Evolutionary conservation across 768 basidiomycete genomes (phyloP).

Genomic region (Stropharia rugosoannulata): DNA sequence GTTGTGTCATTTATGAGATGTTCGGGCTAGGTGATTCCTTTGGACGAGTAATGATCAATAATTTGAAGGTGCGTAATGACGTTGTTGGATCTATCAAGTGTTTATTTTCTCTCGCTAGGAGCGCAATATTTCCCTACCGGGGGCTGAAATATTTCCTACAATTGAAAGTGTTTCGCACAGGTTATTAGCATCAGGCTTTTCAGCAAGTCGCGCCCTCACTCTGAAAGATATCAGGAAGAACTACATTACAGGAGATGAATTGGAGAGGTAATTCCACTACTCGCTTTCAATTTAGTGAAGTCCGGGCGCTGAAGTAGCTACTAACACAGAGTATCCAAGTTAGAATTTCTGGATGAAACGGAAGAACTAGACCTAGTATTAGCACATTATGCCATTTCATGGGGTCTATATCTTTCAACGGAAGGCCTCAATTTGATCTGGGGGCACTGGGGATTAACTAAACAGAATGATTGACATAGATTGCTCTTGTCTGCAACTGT

Average conservation of each 20-base stretch:
- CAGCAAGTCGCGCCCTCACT: slow-evolving; percentile 53
- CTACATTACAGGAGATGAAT: slow-evolving; percentile 48
- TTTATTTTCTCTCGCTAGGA: slow-evolving; percentile 32
- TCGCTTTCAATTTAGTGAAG: background rate
- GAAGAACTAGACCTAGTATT: slow-evolving; percentile 93
- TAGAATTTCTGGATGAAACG: slow-evolving; percentile 91
- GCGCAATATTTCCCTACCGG: slow-evolving; percentile 75
- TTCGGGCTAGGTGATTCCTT: slow-evolving; percentile 85
- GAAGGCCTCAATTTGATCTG: slow-evolving; percentile 20
- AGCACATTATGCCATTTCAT: slow-evolving; percentile 86
- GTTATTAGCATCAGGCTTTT: slow-evolving; percentile 60
- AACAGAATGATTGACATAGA: background rate
- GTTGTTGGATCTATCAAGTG: background rate
- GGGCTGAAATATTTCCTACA: slow-evolving; percentile 61
- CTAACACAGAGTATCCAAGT: slow-evolving; percentile 64
- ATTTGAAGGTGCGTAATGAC: slow-evolving; percentile 61
- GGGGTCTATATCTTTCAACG: slow-evolving; percentile 43
- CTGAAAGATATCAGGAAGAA: slow-evolving; percentile 65
- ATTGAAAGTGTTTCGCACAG: slow-evolving; percentile 55
- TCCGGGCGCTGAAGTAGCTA: background rate
- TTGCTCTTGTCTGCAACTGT: background rate
- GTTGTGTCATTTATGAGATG: slow-evolving; percentile 88
- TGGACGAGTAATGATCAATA: slow-evolving; percentile 90
- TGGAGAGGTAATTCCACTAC: slow-evolving; percentile 45
- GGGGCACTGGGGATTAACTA: slow-evolving; percentile 35